Conservation (phyloP, 495 filamentous ascomycete species). For the Xylaria nigripes region DNA sequence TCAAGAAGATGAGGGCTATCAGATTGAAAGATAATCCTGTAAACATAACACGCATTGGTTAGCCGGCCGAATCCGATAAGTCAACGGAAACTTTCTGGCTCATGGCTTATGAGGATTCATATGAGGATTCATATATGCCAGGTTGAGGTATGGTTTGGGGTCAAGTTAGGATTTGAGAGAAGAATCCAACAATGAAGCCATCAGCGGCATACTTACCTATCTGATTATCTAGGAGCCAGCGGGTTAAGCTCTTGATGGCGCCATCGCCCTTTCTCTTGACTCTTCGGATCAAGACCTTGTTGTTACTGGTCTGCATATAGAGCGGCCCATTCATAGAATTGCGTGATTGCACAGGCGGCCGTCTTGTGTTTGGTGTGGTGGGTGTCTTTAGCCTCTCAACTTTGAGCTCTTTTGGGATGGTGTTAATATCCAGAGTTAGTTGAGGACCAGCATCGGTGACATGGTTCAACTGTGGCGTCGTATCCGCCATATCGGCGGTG, state of each 20-base stretch:
- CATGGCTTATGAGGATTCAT: not conserved
- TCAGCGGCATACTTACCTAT: conserved; percentile 29
- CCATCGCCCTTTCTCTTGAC: conserved; percentile 40
- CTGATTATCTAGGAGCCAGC: conserved; percentile 48
- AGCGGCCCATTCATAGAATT: conserved; percentile 41
- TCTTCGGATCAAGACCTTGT: conserved; percentile 38
- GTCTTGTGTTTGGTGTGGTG: conserved; percentile 17
- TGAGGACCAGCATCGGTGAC: conserved; percentile 2
- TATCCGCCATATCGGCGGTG: conserved; percentile 7
- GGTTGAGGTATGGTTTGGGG: not conserved
- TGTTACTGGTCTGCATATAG: conserved; percentile 39
- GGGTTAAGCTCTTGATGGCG: conserved; percentile 31
- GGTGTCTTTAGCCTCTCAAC: conserved; percentile 20
- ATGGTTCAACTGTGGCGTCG: conserved; percentile 2
- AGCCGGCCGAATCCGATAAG: conserved; percentile 12
- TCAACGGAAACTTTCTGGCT: not conserved
- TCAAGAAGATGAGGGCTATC: conserved; percentile 64
- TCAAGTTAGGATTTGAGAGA: not conserved
- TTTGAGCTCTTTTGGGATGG: conserved; percentile 12
- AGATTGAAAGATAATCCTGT: conserved; percentile 71
- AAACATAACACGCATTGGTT: conserved; percentile 10
- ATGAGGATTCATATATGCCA: not conserved
- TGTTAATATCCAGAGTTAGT: conserved; percentile 1
- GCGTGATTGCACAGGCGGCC: conserved; percentile 25
- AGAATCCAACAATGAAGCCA: not conserved